Evolutionary conservation across 129 eudicot species (phyloP), one percentile per base, ranked within the genome.

Genomic region (Helianthus tuberosus): DNA sequence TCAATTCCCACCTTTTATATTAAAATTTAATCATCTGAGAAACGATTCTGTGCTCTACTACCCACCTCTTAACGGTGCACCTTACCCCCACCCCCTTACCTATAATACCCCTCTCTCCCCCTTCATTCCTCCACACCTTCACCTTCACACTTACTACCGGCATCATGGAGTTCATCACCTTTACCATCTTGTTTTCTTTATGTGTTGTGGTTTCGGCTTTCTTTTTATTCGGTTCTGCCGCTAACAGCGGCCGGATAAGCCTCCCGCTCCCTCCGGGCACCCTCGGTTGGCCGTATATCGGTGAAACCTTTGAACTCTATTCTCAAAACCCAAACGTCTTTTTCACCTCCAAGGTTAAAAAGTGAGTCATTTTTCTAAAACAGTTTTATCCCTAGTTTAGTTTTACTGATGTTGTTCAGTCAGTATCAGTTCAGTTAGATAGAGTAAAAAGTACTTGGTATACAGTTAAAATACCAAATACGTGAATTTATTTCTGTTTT

Each of bases 261-360:
- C 84, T 83, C n/a, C 81, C 87, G 4, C 81, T 83, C 11, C 87
- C 87, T 27, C 87, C 87, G 6, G 87, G 87, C 51, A 65, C 87
- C 74, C 77, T 83, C 0, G 87, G 87, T 6, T 83, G 81, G 81
- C 87, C 87, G 6, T 83, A 78, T 49, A 75, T 83, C 25, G 87
- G 87, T 0, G 87, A 83, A 79, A 83, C 87, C 60, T 83, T 83
- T 14, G 75, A 83, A 50, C 84, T 83, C 5, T 83, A 83, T 69
- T 83, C 87, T 3, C 80, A 83, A 55, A 79, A 83, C 74, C 84
- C 84, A 5, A 83, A 74, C 59, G 74, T 83, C 17, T 83, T 83
- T 60, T 83, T 83, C 79, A 73, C 84, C n/a, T 83, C 87, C 36
- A 83, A 83, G 65, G 74, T 73, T 4, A 79, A 78, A 74, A 83